Evolutionary conservation across 345 rosid genomes (phyloP).

Genomic region (Angophora floribunda): DNA sequence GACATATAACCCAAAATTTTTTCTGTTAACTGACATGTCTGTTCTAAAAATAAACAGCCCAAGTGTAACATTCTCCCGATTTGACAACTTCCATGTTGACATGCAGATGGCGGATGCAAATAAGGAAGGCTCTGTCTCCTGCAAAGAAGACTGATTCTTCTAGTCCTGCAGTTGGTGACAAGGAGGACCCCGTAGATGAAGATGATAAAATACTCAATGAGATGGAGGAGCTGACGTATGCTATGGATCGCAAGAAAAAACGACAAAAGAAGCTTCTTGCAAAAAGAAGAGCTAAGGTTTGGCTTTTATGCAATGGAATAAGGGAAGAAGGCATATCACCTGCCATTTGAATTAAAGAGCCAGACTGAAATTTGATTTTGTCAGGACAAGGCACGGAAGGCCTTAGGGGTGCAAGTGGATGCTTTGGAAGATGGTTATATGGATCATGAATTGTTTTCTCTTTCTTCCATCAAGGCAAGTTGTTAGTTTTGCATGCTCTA

Average conservation of each 20-base stretch:
- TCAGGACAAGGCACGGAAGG: slow-evolving; percentile 82
- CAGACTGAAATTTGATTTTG: not conserved
- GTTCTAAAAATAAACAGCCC: not conserved
- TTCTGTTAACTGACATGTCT: not conserved
- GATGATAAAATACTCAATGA: slow-evolving; percentile 88
- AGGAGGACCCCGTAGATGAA: slow-evolving; percentile 46
- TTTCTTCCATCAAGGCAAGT: slow-evolving; percentile 79
- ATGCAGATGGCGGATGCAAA: slow-evolving; percentile 80
- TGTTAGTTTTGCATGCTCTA: not conserved
- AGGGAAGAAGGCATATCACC: not conserved
- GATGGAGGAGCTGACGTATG: slow-evolving; percentile 79
- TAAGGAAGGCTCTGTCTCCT: slow-evolving; percentile 72
- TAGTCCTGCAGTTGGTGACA: slow-evolving; percentile 18
- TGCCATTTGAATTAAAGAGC: not conserved
- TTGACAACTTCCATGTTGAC: not conserved
- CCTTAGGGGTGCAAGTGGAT: slow-evolving; percentile 74
- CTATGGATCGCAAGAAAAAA: slow-evolving; percentile 77
- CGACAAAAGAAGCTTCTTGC: slow-evolving; percentile 59
- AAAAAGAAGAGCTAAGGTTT: slow-evolving; percentile 82
- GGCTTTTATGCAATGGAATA: not conserved
- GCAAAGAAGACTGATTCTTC: slow-evolving; percentile 37
- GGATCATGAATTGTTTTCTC: slow-evolving; percentile 82
- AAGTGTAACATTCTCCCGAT: not conserved
- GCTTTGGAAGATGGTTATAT: slow-evolving; percentile 71
- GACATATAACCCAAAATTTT: not conserved